phyloP scores from a whole-genome alignment of 768 basidiomycete genomes.

The Macrocybe gigantea region DNA sequence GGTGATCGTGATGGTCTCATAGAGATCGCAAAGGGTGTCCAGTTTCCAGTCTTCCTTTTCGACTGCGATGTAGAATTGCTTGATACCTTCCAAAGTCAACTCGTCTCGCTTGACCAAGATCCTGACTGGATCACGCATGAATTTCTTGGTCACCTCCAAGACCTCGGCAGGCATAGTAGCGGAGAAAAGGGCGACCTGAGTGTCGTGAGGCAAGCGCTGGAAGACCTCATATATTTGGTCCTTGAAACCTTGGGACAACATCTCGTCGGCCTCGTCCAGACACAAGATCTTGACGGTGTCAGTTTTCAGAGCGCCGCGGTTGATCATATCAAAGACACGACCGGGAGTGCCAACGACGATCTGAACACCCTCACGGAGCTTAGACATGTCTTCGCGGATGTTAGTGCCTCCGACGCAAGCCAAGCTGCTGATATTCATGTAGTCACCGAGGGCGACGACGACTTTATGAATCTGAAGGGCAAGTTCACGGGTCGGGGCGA shows the following conservation, averaged over 20 bases:
- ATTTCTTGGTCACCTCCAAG: constrained; percentile 97
- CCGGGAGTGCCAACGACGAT: constrained; percentile 96
- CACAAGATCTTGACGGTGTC: constrained; percentile 92
- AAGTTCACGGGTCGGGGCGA: constrained; percentile 96
- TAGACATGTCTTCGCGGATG: constrained; percentile 96
- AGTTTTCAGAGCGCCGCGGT: constrained; percentile 82
- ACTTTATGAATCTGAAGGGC: constrained; percentile 99
- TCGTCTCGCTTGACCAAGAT: constrained; percentile 99
- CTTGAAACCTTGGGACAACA: constrained; percentile 98
- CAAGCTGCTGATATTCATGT: constrained; percentile 94
- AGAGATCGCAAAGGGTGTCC: constrained; percentile 97
- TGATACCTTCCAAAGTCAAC: constrained; percentile 97
- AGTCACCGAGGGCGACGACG: constrained; percentile 93
- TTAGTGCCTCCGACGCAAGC: constrained; percentile 98
- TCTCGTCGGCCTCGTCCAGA: constrained; percentile 98
- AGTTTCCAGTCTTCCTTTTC: constrained; percentile 99
- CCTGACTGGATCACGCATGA: constrained; percentile 95
- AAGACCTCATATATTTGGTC: constrained; percentile 99
- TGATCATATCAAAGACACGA: constrained; percentile 98
- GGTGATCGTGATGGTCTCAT: constrained; percentile 98
- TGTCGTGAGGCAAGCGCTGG: constrained; percentile 94
- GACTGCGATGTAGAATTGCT: constrained; percentile 98
- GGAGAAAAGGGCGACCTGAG: constrained; percentile 94
- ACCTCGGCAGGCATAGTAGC: constrained; percentile 98
- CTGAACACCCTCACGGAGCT: constrained; percentile 89